Conservation (phyloP, 805 yeast genomes). For the Jamesozyma jinghongensis region DNA sequence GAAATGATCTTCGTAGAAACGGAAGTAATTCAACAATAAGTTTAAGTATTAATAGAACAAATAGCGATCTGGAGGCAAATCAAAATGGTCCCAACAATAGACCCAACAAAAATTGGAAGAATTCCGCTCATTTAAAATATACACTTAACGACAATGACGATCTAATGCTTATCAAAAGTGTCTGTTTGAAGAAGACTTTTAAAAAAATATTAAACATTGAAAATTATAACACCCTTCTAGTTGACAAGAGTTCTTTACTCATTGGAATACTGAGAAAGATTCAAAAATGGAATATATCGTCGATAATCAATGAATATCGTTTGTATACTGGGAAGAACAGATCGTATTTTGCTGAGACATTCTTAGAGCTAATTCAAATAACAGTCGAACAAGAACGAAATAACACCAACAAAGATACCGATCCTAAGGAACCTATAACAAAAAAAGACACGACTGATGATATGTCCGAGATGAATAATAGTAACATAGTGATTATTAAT, state of each 20-base stretch:
- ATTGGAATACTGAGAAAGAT: constrained; percentile 74
- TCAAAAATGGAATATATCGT: constrained; percentile 82
- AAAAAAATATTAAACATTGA: constrained; percentile 51
- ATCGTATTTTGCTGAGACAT: constrained; percentile 73
- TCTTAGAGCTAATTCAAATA: constrained; percentile 59
- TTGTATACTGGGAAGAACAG: constrained; percentile 62
- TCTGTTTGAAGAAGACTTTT: constrained; percentile 55
- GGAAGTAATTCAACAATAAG: constrained; percentile 1
- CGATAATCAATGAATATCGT: constrained; percentile 78
- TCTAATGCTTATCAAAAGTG: constrained; percentile 70
- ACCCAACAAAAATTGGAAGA: not conserved
- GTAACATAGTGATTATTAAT: constrained; percentile 13
- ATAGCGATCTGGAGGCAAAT: not conserved
- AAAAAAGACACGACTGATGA: not conserved
- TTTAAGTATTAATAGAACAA: not conserved
- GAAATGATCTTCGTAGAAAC: not conserved
- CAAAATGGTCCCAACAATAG: too few relatives aligned
- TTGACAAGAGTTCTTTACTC: constrained; percentile 73
- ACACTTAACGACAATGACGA: constrained; percentile 38
- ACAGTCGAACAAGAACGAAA: constrained; percentile 24
- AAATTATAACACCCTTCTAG: constrained; percentile 59
- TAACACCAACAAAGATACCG: not conserved
- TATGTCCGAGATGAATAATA: not conserved
- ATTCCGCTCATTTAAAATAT: constrained; percentile 6
- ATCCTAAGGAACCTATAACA: not conserved